Evolutionary conservation across 768 basidiomycete species (phyloP).

Genomic region (Pisolithus microcarpus): DNA sequence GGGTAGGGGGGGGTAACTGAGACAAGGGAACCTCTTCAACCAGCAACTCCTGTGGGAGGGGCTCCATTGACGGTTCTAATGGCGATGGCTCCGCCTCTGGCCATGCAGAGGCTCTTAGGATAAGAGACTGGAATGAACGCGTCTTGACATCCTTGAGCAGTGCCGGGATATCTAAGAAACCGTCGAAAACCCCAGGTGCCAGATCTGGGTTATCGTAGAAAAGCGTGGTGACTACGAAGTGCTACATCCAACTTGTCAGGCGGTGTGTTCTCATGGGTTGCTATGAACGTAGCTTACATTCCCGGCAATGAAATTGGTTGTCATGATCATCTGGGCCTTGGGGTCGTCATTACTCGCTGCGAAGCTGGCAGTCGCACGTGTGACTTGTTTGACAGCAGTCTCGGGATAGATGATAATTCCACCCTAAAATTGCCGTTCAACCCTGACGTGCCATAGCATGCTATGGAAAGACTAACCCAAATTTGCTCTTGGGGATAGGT

Average conservation of each 20-base stretch:
- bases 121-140: conserved; percentile 20
- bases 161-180: conserved; percentile 20
- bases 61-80: too few relatives aligned
- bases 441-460: neutral
- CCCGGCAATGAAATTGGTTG: conserved; percentile 32
- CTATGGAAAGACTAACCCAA: conserved; percentile 40
- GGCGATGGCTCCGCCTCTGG: too few relatives aligned
- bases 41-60: too few relatives aligned
- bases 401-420: conserved; percentile 34
- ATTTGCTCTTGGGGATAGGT: conserved; percentile 49
- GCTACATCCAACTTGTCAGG: neutral
- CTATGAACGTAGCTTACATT: conserved; percentile 12
- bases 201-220: conserved; percentile 49
- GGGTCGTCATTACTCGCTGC: conserved; percentile 12
- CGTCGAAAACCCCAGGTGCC: conserved; percentile 21
- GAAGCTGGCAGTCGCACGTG: conserved; percentile 17
- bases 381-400: conserved; percentile 7
- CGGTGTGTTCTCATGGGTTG: neutral
- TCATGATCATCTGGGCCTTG: conserved; percentile 33
- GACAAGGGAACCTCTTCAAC: too few relatives aligned
- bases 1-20: conserved; percentile 5
- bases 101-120: neutral
- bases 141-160: conserved; percentile 9
- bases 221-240: conserved; percentile 27
- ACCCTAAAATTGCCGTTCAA: conserved; percentile 31